These are phyloP conservation scores for Leccinum olivaceopallidum DNA, from an alignment of 768 basidiomycete species.

Conservation along the genomic window DNA sequence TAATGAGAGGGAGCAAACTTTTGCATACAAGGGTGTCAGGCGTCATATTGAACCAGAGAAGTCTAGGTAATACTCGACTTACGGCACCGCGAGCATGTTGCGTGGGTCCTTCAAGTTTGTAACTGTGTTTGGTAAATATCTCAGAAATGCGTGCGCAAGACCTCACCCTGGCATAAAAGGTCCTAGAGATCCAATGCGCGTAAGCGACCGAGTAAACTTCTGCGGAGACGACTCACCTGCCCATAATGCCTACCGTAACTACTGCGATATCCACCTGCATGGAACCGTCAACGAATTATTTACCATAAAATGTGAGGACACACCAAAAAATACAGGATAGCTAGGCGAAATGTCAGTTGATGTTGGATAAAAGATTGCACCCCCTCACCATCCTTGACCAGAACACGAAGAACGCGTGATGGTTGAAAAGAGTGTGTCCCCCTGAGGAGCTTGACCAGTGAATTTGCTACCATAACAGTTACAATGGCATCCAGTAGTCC, in stretches of 20 bases:
- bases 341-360: background rate
- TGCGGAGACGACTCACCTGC: conserved; percentile 6
- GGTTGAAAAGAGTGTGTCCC: background rate
- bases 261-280: background rate
- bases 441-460: conserved; percentile 1
- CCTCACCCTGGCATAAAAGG: background rate
- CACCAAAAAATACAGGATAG: background rate
- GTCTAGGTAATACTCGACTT: background rate
- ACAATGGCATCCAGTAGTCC: background rate
- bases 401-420: conserved; percentile 3
- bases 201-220: background rate
- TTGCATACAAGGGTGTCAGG: background rate
- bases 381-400: conserved; percentile 14
- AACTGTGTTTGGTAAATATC: background rate
- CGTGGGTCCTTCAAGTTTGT: conserved; percentile 5
- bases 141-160: background rate
- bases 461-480: background rate
- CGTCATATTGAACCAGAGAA: background rate
- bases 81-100: conserved; percentile 4
- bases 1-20: conserved; percentile 14
- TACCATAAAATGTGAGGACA: background rate
- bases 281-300: background rate
- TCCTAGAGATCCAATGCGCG: background rate
- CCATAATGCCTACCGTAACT: background rate
- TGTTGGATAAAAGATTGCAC: background rate